Evolutionary conservation across 2,329 filamentous ascomycete genomes (phyloP).

Genomic region (Calonectria pauciramosa): DNA sequence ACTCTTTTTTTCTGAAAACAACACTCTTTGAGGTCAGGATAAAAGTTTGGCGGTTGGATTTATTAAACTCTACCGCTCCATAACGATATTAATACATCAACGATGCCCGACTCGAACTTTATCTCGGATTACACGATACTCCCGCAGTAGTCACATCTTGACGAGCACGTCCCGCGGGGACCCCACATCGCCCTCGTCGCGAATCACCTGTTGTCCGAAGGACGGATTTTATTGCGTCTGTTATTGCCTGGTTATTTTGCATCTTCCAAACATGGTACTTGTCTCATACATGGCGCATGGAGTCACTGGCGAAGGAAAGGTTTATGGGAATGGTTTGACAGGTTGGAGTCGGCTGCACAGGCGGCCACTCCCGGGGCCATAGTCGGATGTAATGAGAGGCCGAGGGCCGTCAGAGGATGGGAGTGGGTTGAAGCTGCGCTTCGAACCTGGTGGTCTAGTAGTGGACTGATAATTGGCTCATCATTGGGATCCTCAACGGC

Average conservation of each 20-base stretch:
- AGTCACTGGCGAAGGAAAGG: constrained; percentile 55
- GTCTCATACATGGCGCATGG: constrained; percentile 58
- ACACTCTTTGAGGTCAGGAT: constrained; percentile 45
- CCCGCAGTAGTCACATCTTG: constrained; percentile 34
- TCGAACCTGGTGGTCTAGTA: constrained; percentile 34
- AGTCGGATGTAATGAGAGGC: constrained; percentile 44
- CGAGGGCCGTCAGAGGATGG: constrained; percentile 31
- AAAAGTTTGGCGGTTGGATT: constrained; percentile 49
- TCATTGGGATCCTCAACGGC: constrained; percentile 29
- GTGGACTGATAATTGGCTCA: constrained; percentile 37
- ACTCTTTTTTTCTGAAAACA: constrained; percentile 31
- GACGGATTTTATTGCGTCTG: constrained; percentile 41
- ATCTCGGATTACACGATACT: constrained; percentile 42
- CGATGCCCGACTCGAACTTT: constrained; percentile 38
- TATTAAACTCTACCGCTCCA: constrained; percentile 40
- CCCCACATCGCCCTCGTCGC: constrained; percentile 36
- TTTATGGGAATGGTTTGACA: constrained; percentile 52
- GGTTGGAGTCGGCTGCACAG: constrained; percentile 53
- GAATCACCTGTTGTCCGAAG: constrained; percentile 46
- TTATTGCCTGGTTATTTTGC: constrained; percentile 50
- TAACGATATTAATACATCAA: constrained; percentile 54
- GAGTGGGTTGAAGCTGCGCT: constrained; percentile 45
- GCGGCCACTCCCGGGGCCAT: constrained; percentile 40
- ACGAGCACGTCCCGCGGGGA: constrained; percentile 30
- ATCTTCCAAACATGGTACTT: constrained; percentile 54